Evolutionary conservation across 768 basidiomycete genomes (phyloP), one percentile per base, ranked within the genome.

Genomic region (Postia placenta): DNA sequence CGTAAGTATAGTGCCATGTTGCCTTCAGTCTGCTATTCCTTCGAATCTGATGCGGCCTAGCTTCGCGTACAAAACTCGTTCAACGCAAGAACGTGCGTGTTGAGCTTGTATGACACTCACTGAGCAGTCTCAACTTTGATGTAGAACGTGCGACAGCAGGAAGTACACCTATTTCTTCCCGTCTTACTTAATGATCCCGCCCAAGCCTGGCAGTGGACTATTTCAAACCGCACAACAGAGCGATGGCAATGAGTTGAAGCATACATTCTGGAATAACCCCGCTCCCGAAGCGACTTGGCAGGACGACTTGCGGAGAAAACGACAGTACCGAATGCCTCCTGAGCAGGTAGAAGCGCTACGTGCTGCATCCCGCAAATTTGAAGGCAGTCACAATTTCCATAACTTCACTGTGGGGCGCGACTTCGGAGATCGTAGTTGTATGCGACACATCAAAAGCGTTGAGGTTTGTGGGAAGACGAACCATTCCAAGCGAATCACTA

Each of bases 161-260:
- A 92, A 93, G 65, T 99, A 99, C 69, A 96, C 94, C 14, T 99
- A 99, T 67, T 90, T 90, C 69, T 87, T 99, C 56, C 96, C 96
- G 0, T 83, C 90, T 1, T 96, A 98, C 67, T 75, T 94, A 35
- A 76, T 99, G 45, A 77, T 98, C 23, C 92, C 95, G 1, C 93
- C 96, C 0, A 87, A 83, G 62, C 89, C 91, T 4, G 78, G 72
- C 19, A 83, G 85, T 36, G 75, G 77, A 11, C 73, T 92, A 38
- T 67, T 74, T 55, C 70, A 72, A 37, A 65, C 64, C 12, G 69
- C 80, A 52, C 63, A 63, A 42, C 62, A 62, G 37, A 58, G 68
- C 30, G 61, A 67, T 17, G 63, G 48, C 46, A 58, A 42, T 56
- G 56, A 5, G 30, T 48, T 64, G 0, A 51, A 60, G 0, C 78